Evolutionary conservation across 2,329 filamentous ascomycete species (phyloP).

Genomic region (Immersiporthe knoxdaviesiana): DNA sequence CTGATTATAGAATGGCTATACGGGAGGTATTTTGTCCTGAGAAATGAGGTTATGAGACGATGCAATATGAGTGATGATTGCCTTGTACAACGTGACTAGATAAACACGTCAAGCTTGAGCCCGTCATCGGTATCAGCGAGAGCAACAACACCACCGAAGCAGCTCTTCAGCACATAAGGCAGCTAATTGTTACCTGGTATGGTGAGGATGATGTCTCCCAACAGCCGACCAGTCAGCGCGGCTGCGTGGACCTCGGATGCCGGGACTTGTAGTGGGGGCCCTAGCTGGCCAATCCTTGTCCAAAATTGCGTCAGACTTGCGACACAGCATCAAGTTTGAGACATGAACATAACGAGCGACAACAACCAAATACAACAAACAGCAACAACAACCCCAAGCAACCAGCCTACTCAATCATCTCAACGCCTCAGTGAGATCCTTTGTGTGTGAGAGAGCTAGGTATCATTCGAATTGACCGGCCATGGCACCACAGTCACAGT

Average conservation of each 20-base stretch:
- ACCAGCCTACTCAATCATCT: background rate
- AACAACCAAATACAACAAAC: background rate
- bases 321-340: background rate
- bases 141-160: too few relatives aligned
- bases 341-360: background rate
- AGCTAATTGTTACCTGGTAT: too few relatives aligned
- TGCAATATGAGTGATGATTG: too few relatives aligned
- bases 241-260: background rate
- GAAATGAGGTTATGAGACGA: background rate
- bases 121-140: too few relatives aligned
- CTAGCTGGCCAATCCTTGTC: background rate
- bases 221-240: background rate
- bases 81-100: background rate
- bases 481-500: conserved; percentile 14
- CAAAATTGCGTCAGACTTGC: background rate
- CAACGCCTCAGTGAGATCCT: background rate
- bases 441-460: background rate
- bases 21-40: too few relatives aligned
- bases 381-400: background rate
- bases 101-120: background rate
- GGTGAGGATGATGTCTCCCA: background rate
- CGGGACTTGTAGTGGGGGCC: background rate
- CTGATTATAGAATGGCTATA: background rate
- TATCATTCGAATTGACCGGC: too few relatives aligned
- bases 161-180: too few relatives aligned